A percentile compares a stretch with the other conserved stretches of the same genome.
These are phyloP conservation scores for Leishmania mexicana DNA, from an alignment of 208 protist genomes.

Conservation along the genomic window DNA sequence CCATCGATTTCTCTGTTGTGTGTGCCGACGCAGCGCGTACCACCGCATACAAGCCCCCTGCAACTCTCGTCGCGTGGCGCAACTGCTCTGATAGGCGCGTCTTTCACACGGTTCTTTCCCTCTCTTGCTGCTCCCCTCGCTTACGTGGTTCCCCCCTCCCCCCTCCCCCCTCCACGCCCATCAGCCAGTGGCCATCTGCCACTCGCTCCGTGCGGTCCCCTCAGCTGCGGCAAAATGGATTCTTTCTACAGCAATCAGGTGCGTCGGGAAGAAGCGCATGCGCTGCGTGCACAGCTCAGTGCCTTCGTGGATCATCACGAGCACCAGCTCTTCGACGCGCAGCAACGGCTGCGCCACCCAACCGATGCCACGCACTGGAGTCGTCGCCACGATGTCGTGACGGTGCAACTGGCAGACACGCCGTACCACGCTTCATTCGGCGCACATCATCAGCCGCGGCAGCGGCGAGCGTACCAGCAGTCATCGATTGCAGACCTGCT, in stretches of 20 bases:
- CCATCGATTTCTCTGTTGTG: background rate
- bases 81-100: no score
- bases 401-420: constrained; percentile 33
- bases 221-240: constrained; percentile 11
- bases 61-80: background rate
- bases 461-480: constrained; percentile 19
- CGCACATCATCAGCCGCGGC: constrained; percentile 17
- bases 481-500: constrained; percentile 50
- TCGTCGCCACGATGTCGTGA: constrained; percentile 36
- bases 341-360: constrained; percentile 50
- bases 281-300: constrained; percentile 33
- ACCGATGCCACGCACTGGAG: constrained; percentile 62
- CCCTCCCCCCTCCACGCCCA: background rate
- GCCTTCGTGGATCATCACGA: constrained; percentile 57
- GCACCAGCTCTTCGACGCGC: constrained; percentile 51
- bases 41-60: background rate
- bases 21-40: background rate
- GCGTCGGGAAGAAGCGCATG: constrained; percentile 16
- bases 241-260: constrained; percentile 24
- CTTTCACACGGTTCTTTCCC: background rate
- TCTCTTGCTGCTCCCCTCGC: background rate
- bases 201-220: background rate
- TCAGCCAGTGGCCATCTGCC: background rate
- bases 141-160: background rate
- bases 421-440: constrained; percentile 5